Evolutionary conservation across 2,329 filamentous ascomycete genomes (phyloP).

Genomic region (Mycogone perniciosa): DNA sequence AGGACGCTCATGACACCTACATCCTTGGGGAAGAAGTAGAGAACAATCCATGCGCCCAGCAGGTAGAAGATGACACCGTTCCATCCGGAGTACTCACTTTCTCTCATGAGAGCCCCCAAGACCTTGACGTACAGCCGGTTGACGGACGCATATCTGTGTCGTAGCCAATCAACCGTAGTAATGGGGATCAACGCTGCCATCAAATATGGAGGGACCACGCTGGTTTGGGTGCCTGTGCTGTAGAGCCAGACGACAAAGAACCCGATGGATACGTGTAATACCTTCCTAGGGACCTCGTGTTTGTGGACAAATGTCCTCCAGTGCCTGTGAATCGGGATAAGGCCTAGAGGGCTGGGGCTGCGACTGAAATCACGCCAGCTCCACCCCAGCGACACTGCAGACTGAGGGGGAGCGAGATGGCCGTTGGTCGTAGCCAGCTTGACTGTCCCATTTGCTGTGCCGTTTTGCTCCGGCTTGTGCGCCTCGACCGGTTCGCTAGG

Average conservation of each 20-base stretch:
- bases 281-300: constrained; percentile 92
- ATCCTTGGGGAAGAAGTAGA: constrained; percentile 88
- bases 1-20: constrained; percentile 83
- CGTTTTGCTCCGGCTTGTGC: constrained; percentile 21
- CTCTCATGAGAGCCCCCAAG: constrained; percentile 89
- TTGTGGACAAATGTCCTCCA: constrained; percentile 91
- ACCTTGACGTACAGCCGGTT: constrained; percentile 82
- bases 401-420: constrained; percentile 63
- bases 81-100: constrained; percentile 88
- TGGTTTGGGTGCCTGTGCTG: constrained; percentile 67
- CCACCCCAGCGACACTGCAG: constrained; percentile 54
- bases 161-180: constrained; percentile 70
- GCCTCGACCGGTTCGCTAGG: constrained; percentile 29
- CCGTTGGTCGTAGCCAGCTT: constrained; percentile 43
- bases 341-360: constrained; percentile 83
- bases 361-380: constrained; percentile 85
- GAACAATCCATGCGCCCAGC: constrained; percentile 78
- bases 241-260: constrained; percentile 90
- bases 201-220: constrained; percentile 75
- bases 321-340: constrained; percentile 91
- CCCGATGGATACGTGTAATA: constrained; percentile 90
- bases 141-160: constrained; percentile 73
- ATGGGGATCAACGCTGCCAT: constrained; percentile 79
- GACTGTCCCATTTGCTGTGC: constrained; percentile 23
- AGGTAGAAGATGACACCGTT: constrained; percentile 98